Evolutionary conservation across 1,139 yeast genomes (phyloP).

Genomic region (Taphrina confusa): DNA sequence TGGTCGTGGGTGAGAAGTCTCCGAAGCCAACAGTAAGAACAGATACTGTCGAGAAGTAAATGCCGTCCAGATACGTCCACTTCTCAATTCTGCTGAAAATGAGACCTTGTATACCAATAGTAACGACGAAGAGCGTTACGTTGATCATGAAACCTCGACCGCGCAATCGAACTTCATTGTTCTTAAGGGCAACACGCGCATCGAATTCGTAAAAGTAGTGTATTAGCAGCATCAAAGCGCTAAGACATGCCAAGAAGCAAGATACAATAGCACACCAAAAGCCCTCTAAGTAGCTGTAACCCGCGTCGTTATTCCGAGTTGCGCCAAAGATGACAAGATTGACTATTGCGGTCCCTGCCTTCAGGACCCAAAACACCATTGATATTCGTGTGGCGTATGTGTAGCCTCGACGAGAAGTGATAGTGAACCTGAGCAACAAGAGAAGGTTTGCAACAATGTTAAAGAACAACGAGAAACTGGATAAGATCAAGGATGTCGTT

Average conservation of each 20-base stretch:
- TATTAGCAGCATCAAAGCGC: constrained; percentile 1
- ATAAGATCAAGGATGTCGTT: constrained; percentile 12
- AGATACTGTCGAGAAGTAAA: constrained; percentile 21
- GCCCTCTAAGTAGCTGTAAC: constrained; percentile 22
- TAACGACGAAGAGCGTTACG: constrained; percentile 16
- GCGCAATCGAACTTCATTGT: constrained; percentile 20
- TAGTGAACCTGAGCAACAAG: constrained; percentile 26
- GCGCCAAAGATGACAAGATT: constrained; percentile 27
- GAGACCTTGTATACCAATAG: constrained; percentile 18
- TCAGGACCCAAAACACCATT: constrained; percentile 23
- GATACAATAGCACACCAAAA: constrained; percentile 31
- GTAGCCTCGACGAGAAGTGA: constrained; percentile 3
- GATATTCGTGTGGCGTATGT: constrained; percentile 7
- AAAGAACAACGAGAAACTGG: constrained; percentile 16
- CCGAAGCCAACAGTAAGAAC: constrained; percentile 31
- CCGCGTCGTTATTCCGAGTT: neutral
- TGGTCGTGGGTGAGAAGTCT: constrained; percentile 19
- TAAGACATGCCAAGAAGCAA: constrained; percentile 19
- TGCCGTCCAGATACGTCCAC: constrained; percentile 23
- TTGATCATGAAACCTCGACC: constrained; percentile 31
- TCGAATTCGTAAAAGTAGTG: constrained; percentile 21
- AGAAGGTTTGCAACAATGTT: constrained; percentile 18
- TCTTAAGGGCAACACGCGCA: constrained; percentile 3
- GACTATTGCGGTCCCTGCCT: constrained; percentile 15
- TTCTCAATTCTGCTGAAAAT: constrained; percentile 26